phyloP scores from a whole-genome alignment of 352 stramenopile species.

The Phytophthora niederhauseri region DNA sequence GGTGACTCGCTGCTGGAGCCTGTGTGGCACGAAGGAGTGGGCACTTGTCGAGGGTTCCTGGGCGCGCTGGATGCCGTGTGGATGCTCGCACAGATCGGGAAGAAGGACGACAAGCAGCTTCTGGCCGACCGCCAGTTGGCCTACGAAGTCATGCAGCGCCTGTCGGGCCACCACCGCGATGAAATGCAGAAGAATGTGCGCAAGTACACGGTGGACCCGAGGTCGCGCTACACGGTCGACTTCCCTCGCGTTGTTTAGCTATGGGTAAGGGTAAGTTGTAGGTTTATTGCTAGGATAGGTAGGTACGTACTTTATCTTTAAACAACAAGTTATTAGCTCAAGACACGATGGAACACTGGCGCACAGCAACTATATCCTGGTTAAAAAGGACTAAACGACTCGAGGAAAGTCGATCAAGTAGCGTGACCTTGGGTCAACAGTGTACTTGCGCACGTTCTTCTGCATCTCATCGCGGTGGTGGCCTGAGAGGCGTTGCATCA shows the following conservation, averaged over 20 bases:
- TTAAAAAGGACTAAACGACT: not conserved
- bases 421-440: conserved; percentile 58
- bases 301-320: too few relatives aligned
- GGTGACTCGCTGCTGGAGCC: conserved; percentile 79
- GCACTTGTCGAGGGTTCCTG: conserved; percentile 79
- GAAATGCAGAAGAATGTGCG: conserved; percentile 78
- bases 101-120: conserved; percentile 61
- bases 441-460: conserved; percentile 81
- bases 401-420: conserved; percentile 61
- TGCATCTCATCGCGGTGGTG: conserved; percentile 64
- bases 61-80: conserved; percentile 69
- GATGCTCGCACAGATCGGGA: conserved; percentile 74
- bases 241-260: conserved; percentile 33
- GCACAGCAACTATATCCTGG: not conserved
- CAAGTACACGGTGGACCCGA: conserved; percentile 75
- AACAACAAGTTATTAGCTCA: not conserved
- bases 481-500: conserved; percentile 65
- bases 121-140: conserved; percentile 65
- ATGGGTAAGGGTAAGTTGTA: not conserved
- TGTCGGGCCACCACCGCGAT: conserved; percentile 64
- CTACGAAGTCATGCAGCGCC: conserved; percentile 67
- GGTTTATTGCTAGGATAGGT: not conserved
- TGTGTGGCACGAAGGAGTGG: conserved; percentile 81
- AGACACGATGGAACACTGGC: not conserved
- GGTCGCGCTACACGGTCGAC: conserved; percentile 64